phyloP scores from a whole-genome alignment of 2,329 filamentous ascomycete species.

The Lasiodiplodia sp. region DNA sequence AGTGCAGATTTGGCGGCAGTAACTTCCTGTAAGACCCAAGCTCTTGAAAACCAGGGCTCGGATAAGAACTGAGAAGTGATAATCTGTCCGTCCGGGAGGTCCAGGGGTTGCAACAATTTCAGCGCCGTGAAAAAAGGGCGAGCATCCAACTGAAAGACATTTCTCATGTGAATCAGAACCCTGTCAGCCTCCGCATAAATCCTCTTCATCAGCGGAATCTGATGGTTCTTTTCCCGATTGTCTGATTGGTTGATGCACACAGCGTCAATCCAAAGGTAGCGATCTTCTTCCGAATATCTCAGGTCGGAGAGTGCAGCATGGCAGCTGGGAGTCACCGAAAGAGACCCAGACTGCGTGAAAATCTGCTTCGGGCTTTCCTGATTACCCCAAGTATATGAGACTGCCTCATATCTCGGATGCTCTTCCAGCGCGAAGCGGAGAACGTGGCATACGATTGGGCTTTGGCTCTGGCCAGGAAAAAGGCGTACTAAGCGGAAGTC shows the following conservation, averaged over 20 bases:
- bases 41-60: constrained; percentile 7
- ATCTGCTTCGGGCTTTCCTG: constrained; percentile 15
- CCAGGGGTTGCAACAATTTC: not conserved
- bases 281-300: not conserved
- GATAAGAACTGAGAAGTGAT: not conserved
- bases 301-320: not conserved
- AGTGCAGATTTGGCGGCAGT: not conserved
- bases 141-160: not conserved
- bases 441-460: not conserved
- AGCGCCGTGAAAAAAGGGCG: not conserved
- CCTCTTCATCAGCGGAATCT: constrained; percentile 3
- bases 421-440: not conserved
- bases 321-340: not conserved
- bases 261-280: constrained; percentile 20
- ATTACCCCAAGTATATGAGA: constrained; percentile 34
- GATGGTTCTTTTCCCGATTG: constrained; percentile 13
- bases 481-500: constrained; percentile 12
- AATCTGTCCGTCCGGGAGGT: not conserved
- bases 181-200: constrained; percentile 12
- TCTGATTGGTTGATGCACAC: constrained; percentile 19
- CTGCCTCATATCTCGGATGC: constrained; percentile 29
- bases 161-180: constrained; percentile 33
- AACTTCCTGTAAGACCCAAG: constrained; percentile 11
- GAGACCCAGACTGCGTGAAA: not conserved
- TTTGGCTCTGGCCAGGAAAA: not conserved